These are phyloP conservation scores for Crotalaria pallida DNA, from an alignment of 306 rosid genomes.

Conservation along the genomic window DNA sequence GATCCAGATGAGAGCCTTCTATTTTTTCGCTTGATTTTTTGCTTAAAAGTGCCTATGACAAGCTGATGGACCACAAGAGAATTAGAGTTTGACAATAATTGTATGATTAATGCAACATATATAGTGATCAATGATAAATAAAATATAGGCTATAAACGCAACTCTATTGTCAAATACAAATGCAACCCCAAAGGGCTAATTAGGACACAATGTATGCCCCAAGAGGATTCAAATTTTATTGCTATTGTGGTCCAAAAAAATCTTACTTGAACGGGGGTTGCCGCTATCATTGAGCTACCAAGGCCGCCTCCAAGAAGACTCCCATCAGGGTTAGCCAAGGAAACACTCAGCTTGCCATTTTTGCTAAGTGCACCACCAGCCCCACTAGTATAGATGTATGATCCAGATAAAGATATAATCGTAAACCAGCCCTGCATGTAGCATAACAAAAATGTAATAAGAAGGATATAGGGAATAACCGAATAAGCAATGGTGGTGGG, in stretches of 20 bases:
- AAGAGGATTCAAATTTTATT: too few species aligned
- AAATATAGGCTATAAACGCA: neutral
- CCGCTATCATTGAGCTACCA: conserved; percentile 43
- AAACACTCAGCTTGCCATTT: conserved; percentile 20
- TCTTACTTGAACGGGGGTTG: conserved; percentile 47
- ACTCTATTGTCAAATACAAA: too few species aligned
- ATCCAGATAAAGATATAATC: conserved; percentile 43
- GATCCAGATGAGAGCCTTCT: neutral
- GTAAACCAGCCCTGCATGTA: conserved; percentile 49
- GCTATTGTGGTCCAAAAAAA: too few species aligned
- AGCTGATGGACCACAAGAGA: conserved; percentile 27
- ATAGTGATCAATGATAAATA: neutral
- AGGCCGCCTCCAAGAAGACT: conserved; percentile 43
- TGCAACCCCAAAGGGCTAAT: too few species aligned
- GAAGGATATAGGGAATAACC: neutral
- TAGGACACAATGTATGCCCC: too few species aligned
- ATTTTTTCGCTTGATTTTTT: conserved; percentile 22
- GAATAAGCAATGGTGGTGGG: neutral
- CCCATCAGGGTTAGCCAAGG: conserved; percentile 36
- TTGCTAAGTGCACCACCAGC: neutral
- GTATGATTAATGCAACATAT: neutral
- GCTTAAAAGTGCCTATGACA: conserved; percentile 36
- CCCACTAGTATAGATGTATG: conserved; percentile 9
- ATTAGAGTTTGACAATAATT: neutral
- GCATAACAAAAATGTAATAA: neutral